Evolutionary conservation across 2,329 filamentous ascomycete species (phyloP), one percentile per base, ranked within the genome.

Genomic region (Huntiella savannae): DNA sequence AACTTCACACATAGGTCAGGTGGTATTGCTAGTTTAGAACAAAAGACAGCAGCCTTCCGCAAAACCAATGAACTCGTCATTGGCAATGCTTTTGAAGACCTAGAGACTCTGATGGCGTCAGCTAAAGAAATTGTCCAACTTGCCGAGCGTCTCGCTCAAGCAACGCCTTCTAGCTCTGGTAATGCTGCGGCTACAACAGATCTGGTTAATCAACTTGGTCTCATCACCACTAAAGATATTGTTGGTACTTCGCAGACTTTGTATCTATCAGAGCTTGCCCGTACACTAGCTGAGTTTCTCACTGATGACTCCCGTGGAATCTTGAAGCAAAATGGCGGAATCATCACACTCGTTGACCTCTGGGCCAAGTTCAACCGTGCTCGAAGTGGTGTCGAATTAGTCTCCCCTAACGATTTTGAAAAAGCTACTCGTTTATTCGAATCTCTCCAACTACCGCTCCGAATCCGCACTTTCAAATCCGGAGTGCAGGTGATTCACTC

Each of bases 291-390:
- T 5, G 86, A 94, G 60, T 94, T 88, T 55, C 66, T 94, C 8
- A 88, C 84, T 0, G 86, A 94, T 58, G 86, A 94, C 59, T 69
- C 78, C 2, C 72, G 81, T 46, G 83, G 83, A 0, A 71, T 94
- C 1, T 65, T 94, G 16, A 77, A 77, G 48, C 77, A 75, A 51
- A 81, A 87, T 41, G 87, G 86, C 4, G 87, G 87, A 1, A 91
- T 93, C 54, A 82, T 94, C 58, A 88, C 77, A 34, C 68, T 95
- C 1, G 85, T 94, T 10, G 87, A 95, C 57, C 69, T 94, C 0
- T 95, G 86, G 86, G 84, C 86, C 22, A 76, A 92, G 52, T 96
- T 96, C 66, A 98, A 98, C 61, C 76, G 88, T 33, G 85, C 83
- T 28, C 75, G 88, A 46, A 88, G 88, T 44, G 91, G 88, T 5